Evolutionary conservation across 768 basidiomycete species (phyloP), one percentile per base, ranked within the genome.

Genomic region (Gymnopilus junonius): DNA sequence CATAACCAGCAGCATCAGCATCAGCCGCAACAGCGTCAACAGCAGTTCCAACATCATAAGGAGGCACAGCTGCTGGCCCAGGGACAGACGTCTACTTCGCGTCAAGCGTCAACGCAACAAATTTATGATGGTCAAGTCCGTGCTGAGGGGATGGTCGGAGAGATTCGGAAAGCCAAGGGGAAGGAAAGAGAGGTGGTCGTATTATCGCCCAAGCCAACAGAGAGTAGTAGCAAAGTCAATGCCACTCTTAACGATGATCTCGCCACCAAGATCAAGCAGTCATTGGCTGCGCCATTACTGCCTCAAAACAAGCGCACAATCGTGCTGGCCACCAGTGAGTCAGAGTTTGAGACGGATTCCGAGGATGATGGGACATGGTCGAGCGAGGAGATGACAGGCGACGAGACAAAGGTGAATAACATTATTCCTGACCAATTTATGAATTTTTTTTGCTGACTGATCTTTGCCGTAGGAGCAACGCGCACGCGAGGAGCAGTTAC

Each of bases 281-380:
- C 70, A n/a, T 63, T 74, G 35, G 74, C 73, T 8, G 70, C 71
- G 10, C 74, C 72, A 2, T 59, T 77, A 20, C 68, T 73, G 29
- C 74, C 65, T 0, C 72, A 71, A 34, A 75, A 73, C 20, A 75
- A 73, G n/a, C 74, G 78, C 62, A 79, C 74, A 7, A 83, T 88
- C 42, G 81, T 87, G 48, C 70, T 88, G 15, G 76, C 78, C 0
- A 83, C 85, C 2, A 85, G 83, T 31, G 87, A 88, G 39, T 80
- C 77, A 12, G 84, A 85, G 15, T 82, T 83, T 62, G 85, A 83
- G 50, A 84, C 83, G 42, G 86, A 79, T 63, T 74, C 76, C 2
- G 80, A 80, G 7, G 80, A 79, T 21, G 82, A 81, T 20, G 63
- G 63, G n/a, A 60, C 61, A 20, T 91, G 89, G 89, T 84, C 83